Conservation (phyloP, 257 asterid genomes). For the Marsdenia floribunda region DNA sequence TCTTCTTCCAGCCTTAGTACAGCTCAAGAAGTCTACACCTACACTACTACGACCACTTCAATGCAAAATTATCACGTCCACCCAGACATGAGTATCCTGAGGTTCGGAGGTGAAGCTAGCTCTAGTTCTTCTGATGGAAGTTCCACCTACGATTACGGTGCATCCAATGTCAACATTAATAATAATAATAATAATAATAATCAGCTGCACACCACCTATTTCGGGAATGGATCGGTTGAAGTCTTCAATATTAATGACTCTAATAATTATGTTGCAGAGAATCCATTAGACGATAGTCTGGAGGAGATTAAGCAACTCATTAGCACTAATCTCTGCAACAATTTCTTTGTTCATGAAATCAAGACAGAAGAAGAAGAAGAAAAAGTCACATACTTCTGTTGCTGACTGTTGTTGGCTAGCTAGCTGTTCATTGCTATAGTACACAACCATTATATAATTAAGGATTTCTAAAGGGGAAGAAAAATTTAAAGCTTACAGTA, state of each 20-base stretch:
- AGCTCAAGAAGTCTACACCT: slow-evolving; percentile 16
- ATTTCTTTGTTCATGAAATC: slow-evolving; percentile 44
- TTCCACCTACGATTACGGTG: slow-evolving; percentile 24
- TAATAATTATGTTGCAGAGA: slow-evolving; percentile 20
- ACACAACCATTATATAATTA: too few relatives aligned
- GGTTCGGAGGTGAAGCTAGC: slow-evolving; percentile 39
- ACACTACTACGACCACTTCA: slow-evolving; percentile 1
- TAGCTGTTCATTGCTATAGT: too few relatives aligned
- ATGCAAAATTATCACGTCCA: slow-evolving; percentile 16
- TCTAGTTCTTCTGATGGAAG: slow-evolving; percentile 49
- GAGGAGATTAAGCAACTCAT: slow-evolving; percentile 75
- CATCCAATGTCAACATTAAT: slow-evolving; percentile 3
- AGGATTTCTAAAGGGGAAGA: too few relatives aligned
- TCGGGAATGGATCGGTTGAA: slow-evolving; percentile 17
- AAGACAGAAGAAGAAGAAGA: slow-evolving; percentile 54
- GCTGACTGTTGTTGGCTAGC: slow-evolving; percentile 1
- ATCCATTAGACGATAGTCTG: slow-evolving; percentile 47
- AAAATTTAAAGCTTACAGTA: slow-evolving; percentile 1
- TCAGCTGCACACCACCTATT: slow-evolving; percentile 9
- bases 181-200: too few relatives aligned
- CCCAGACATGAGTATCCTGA: slow-evolving; percentile 5
- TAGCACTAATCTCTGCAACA: slow-evolving; percentile 38
- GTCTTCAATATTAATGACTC: too few relatives aligned
- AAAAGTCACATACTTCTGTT: slow-evolving; percentile 23
- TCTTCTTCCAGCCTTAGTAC: slow-evolving; percentile 1